Base-by-base conservation (phyloP, 2,329 filamentous ascomycete genomes). In the Sporothrix inflata region DNA sequence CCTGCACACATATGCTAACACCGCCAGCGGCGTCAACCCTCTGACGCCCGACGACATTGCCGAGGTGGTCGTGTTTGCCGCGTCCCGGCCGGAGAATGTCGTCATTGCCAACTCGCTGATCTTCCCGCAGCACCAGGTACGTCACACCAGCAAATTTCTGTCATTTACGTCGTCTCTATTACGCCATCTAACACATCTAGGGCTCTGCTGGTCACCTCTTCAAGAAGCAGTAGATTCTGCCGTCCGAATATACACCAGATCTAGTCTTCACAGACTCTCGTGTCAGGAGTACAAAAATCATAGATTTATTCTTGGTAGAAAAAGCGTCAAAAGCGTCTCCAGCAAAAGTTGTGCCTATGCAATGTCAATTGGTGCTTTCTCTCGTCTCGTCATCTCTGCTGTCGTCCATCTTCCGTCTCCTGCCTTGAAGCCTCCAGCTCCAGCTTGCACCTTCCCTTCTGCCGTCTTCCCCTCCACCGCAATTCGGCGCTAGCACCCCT, bases 31-130 rank as follows among this genome's bases (percentile, higher is more conserved):
- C 69, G 91, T 88, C 76, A 92, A 97, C 76, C 94, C 94, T 53
- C 85, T 98, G 76, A 97, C 94, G 0, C 92, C 92, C 0, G 93
- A 96, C 67, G 94, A 98, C 78, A 94, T 98, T 78, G 94, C 94
- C 14, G 94, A 98, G 83, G 87, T 97, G 40, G 86, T 97, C 45
- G 94, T 98, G 8, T 98, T 97, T 79, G 87, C 92, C 1, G 94
- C 92, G 4, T 91, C 92, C 3, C 88, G 94, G 77, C 89, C 91
- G 76, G 93, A 97, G 83, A 98, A 98, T 79, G 93, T 97, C 5
- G 93, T 97, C 24, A 82, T 98, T 76, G 94, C 94, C 24, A 94
- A 98, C 82, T 92, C 93, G 6, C 83, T 98, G 74, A 85, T 98
- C 70, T 97, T 92, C 82, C 94, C 94, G 5, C 96, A 91, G 78